Base-by-base conservation (phyloP, 768 basidiomycete genomes). In the Trametes gibbosa region DNA sequence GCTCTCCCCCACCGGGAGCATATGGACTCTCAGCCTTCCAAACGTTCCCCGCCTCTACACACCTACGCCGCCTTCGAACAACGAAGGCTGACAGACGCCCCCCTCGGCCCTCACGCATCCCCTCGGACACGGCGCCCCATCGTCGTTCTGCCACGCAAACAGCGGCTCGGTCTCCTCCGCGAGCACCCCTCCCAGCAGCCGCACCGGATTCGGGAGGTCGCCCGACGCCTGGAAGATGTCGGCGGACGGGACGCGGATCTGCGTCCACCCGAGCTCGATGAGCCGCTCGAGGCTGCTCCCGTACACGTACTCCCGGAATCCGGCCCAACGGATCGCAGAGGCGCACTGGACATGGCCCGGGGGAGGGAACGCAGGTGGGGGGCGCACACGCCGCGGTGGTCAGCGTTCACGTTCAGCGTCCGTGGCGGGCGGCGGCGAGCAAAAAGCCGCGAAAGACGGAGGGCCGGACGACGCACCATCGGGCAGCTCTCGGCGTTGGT, bases 241-340 rank as follows among this genome's bases (percentile, higher is more conserved):
- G 50, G 56, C 29, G n/a, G 60, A 62, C 16, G 60, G 46, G 14
- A 62, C 32, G 9, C 60, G 60, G 51, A 62, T 62, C 39, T 61
- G 60, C 25, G 12, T 27, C 55, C 55, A 62, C 14, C 60, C 60
- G 19, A 25, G 55, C 45, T 35, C 39, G 37, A 62, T 27, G 60
- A 62, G 60, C 35, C 21, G 29, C 29, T 40, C 43, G 37, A 57
- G 56, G 55, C 49, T 62, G 37, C 50, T 32, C 5, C 60, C 60
- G 54, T 56, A 61, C 50, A 61, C 46, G 60, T 61, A 61, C 55
- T 61, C 60, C 43, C 60, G 60, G 60, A 61, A 61, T 10, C 60
- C 60, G 0, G 60, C 21, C 19, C 24, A 57, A 24, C 55, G 60
- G 45, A 62, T 53, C 19, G 60, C 60, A 27, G 50, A 62, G 5